phyloP scores from a whole-genome alignment of 495 filamentous ascomycete genomes.

The Podospora appendiculata region DNA sequence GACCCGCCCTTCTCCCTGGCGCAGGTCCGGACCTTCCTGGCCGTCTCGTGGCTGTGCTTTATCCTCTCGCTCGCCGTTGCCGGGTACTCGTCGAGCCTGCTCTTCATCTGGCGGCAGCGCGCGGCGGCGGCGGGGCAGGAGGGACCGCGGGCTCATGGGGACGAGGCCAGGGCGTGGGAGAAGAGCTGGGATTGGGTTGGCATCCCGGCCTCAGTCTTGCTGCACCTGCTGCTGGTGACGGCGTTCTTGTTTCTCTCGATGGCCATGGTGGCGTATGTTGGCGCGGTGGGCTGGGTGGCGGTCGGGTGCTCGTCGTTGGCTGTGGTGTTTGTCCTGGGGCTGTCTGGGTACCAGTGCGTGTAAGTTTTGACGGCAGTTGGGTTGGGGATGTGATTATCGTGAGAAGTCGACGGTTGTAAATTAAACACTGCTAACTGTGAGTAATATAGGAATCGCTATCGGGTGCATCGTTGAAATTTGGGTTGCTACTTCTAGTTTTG shows the following conservation, averaged over 20 bases:
- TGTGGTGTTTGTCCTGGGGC: background rate
- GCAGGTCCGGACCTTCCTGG: background rate
- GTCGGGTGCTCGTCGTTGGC: background rate
- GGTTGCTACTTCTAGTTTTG: too few species aligned
- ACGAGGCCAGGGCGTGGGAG: background rate
- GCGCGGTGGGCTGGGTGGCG: conserved; percentile 1
- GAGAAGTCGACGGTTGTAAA: too few species aligned
- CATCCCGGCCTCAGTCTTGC: background rate
- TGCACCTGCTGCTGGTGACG: background rate
- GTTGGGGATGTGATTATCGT: too few species aligned
- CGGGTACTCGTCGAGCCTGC: conserved; percentile 1
- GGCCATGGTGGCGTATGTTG: conserved; percentile 1
- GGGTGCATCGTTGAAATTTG: too few species aligned
- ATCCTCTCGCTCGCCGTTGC: conserved; percentile 1
- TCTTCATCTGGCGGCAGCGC: background rate
- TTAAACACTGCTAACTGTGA: too few species aligned
- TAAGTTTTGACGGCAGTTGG: too few species aligned
- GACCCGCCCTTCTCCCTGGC: background rate
- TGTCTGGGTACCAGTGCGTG: background rate
- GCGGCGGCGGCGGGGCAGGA: background rate
- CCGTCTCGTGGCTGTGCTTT: conserved; percentile 2
- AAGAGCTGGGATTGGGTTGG: conserved; percentile 1
- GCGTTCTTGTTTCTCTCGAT: conserved; percentile 3
- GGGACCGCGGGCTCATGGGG: background rate
- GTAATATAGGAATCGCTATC: too few species aligned